phyloP scores from a whole-genome alignment of 768 basidiomycete species.

The Russula abietina region DNA sequence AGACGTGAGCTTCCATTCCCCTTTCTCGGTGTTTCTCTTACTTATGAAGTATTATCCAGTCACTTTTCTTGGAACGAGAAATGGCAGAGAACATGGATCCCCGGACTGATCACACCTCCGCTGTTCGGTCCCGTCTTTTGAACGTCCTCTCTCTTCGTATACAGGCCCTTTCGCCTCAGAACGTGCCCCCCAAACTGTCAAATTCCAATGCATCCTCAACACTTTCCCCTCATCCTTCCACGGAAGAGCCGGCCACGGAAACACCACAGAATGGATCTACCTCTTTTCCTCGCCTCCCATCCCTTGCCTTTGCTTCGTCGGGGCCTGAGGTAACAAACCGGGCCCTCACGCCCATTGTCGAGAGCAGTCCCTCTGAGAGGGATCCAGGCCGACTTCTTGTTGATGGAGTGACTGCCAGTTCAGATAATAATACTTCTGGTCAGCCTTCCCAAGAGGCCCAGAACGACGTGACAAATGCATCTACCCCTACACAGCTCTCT shows the following conservation, averaged over 20 bases:
- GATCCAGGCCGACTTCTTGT: background rate
- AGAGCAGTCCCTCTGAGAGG: constrained; percentile 35
- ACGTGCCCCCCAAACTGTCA: background rate
- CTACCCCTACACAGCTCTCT: background rate
- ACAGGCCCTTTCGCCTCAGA: constrained; percentile 34
- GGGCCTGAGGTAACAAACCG: constrained; percentile 8
- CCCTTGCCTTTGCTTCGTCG: constrained; percentile 44
- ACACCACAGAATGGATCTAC: background rate
- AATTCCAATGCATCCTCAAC: constrained; percentile 8
- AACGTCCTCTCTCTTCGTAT: constrained; percentile 60
- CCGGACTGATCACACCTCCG: constrained; percentile 69
- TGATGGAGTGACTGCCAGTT: background rate
- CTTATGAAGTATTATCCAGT: constrained; percentile 36
- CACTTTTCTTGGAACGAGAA: constrained; percentile 84
- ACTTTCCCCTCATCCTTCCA: constrained; percentile 16
- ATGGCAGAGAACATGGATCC: constrained; percentile 72
- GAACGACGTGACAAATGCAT: background rate
- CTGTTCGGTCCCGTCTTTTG: constrained; percentile 55
- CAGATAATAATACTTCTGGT: background rate
- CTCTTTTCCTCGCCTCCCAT: constrained; percentile 50
- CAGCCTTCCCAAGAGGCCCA: background rate
- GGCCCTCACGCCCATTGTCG: constrained; percentile 54
- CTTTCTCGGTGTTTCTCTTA: background rate
- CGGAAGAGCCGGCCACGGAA: background rate
- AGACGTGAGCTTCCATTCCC: constrained; percentile 52